A percentile compares a stretch with the other conserved stretches of the same genome.
Conservation (phyloP, 208 protist species). For the Angomonas desouzai region DNA sequence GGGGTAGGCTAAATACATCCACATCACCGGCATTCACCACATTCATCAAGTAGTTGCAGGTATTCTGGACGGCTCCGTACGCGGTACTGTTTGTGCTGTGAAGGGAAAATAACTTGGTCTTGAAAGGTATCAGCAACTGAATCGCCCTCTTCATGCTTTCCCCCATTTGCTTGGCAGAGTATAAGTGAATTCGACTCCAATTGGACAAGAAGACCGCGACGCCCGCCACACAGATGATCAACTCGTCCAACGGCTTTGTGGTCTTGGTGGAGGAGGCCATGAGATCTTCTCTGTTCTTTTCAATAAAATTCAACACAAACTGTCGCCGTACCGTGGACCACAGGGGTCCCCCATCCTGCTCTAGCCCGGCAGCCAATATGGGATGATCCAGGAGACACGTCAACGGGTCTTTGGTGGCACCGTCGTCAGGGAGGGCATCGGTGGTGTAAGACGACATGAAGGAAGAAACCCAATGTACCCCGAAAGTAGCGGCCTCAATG, state of each 20-base stretch:
- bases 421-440: neutral
- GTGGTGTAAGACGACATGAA: slow-evolving; percentile 1
- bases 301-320: neutral
- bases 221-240: neutral
- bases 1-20: neutral
- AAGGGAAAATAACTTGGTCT: neutral
- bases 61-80: neutral
- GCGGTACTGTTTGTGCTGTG: neutral
- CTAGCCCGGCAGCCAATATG: neutral
- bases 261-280: neutral
- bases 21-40: neutral
- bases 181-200: neutral
- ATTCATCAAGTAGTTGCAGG: neutral
- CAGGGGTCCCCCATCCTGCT: neutral
- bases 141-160: neutral
- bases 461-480: neutral
- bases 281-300: neutral
- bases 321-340: neutral
- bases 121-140: neutral
- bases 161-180: neutral
- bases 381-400: slow-evolving; percentile 1
- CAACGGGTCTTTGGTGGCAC: neutral
- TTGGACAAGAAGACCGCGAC: neutral
- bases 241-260: neutral
- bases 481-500: neutral